Percentiles rank a stretch among this genome's conserved stretches.
Evolutionary conservation across 2,329 filamentous ascomycete species (phyloP).

Genomic region (Pseudogymnoascus sp.): DNA sequence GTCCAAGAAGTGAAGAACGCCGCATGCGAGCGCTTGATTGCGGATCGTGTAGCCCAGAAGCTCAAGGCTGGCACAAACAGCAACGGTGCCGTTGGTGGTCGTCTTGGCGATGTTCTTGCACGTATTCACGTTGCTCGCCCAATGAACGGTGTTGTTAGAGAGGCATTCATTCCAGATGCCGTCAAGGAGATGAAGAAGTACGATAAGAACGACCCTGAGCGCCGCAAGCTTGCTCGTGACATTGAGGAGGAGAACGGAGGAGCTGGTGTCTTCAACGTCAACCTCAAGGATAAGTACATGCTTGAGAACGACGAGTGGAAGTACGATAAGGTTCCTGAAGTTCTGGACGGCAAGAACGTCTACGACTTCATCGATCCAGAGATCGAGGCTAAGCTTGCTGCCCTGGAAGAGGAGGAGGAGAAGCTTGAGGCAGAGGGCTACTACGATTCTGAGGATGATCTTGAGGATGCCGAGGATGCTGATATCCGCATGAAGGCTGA

Average conservation of each 20-base stretch:
- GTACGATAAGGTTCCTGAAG: constrained; percentile 88
- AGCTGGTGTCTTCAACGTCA: constrained; percentile 91
- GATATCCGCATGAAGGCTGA: constrained; percentile 88
- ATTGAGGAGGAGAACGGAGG: constrained; percentile 88
- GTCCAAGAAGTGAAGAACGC: constrained; percentile 93
- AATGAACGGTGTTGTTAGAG: constrained; percentile 68
- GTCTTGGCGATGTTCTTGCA: constrained; percentile 82
- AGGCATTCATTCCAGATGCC: constrained; percentile 83
- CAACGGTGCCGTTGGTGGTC: constrained; percentile 67
- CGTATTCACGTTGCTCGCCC: constrained; percentile 97
- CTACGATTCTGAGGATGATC: constrained; percentile 75
- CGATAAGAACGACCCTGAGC: constrained; percentile 81
- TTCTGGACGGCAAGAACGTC: constrained; percentile 93
- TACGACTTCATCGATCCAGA: constrained; percentile 97
- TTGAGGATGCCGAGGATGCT: constrained; percentile 83
- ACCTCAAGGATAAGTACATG: constrained; percentile 81
- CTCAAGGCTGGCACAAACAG: constrained; percentile 81
- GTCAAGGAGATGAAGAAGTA: constrained; percentile 78
- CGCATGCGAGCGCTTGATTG: constrained; percentile 86
- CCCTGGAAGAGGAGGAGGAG: constrained; percentile 92
- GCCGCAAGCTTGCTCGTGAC: constrained; percentile 73
- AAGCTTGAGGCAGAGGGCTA: constrained; percentile 83
- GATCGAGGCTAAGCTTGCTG: constrained; percentile 85
- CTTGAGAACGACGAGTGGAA: constrained; percentile 91
- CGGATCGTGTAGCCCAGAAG: constrained; percentile 90